phyloP scores from a whole-genome alignment of 257 asterid genomes.

The Capsicum baccatum region DNA sequence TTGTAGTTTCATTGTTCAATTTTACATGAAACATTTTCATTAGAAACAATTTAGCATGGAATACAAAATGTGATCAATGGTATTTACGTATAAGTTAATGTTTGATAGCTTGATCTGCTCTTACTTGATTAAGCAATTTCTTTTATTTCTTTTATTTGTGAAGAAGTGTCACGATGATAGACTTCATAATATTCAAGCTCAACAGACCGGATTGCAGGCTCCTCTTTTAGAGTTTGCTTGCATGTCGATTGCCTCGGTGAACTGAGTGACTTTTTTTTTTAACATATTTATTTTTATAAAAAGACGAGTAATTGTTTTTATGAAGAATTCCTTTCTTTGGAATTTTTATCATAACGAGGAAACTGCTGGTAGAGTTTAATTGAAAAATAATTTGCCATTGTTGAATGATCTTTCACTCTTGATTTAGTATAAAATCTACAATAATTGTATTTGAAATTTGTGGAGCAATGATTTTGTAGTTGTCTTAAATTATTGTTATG shows the following conservation, averaged over 20 bases:
- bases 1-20: too few relatives aligned
- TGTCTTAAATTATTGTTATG: too few relatives aligned
- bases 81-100: too few relatives aligned
- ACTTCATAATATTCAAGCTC: constrained; percentile 80
- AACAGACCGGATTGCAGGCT: constrained; percentile 91
- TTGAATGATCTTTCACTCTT: neutral
- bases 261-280: neutral
- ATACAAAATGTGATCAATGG: too few relatives aligned
- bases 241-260: constrained; percentile 95
- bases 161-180: constrained; percentile 59
- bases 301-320: neutral
- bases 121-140: too few relatives aligned
- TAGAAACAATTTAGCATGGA: too few relatives aligned
- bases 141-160: neutral
- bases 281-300: too few relatives aligned
- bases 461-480: too few relatives aligned
- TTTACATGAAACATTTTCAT: too few relatives aligned
- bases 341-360: constrained; percentile 42
- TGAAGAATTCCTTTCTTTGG: too few relatives aligned
- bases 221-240: constrained; percentile 43
- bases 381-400: neutral
- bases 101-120: too few relatives aligned
- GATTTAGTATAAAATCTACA: too few relatives aligned
- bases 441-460: neutral
- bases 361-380: constrained; percentile 50